These are phyloP conservation scores for Backusella luteola DNA, from an alignment of 192 early-diverging fungal species.

Conservation along the genomic window DNA sequence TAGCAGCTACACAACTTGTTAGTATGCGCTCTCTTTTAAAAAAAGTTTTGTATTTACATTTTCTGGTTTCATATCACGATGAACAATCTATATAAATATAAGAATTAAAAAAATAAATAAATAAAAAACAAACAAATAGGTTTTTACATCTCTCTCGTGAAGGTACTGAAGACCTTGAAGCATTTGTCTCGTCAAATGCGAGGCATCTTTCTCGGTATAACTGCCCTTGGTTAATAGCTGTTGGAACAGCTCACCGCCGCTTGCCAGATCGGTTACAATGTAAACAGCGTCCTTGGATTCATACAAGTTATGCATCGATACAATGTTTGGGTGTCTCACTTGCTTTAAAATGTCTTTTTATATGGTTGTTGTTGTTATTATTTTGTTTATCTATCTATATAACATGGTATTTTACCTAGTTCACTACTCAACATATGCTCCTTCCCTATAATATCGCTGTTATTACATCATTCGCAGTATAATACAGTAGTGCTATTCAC, in stretches of 20 bases:
- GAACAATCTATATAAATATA: conserved; percentile 63
- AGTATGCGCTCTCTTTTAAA: too few species aligned
- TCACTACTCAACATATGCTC: conserved; percentile 65
- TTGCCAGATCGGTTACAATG: conserved; percentile 71
- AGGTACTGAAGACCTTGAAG: conserved; percentile 84
- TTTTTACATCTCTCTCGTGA: conserved; percentile 65
- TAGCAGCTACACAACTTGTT: conserved; percentile 40
- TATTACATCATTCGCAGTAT: neutral
- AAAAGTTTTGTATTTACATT: conserved; percentile 45
- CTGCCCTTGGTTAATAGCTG: conserved; percentile 70
- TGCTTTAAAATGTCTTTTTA: conserved; percentile 56
- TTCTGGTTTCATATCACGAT: conserved; percentile 84
- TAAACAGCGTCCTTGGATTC: conserved; percentile 73
- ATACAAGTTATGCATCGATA: conserved; percentile 72
- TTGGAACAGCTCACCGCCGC: conserved; percentile 88
- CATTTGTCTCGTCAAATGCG: conserved; percentile 70
- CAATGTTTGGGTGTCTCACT: conserved; percentile 84
- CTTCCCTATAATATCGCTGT: conserved; percentile 40
- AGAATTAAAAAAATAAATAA: neutral
- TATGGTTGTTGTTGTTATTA: neutral
- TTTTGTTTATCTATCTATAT: neutral
- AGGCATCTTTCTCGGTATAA: conserved; percentile 83
- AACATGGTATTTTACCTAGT: conserved; percentile 34
- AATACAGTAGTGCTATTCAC: conserved; percentile 11
- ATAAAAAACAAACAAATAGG: neutral